Percentiles rank a stretch among this genome's conserved stretches.
Evolutionary conservation across 768 basidiomycete genomes (phyloP).

Genomic region (Boletus coccyginus): DNA sequence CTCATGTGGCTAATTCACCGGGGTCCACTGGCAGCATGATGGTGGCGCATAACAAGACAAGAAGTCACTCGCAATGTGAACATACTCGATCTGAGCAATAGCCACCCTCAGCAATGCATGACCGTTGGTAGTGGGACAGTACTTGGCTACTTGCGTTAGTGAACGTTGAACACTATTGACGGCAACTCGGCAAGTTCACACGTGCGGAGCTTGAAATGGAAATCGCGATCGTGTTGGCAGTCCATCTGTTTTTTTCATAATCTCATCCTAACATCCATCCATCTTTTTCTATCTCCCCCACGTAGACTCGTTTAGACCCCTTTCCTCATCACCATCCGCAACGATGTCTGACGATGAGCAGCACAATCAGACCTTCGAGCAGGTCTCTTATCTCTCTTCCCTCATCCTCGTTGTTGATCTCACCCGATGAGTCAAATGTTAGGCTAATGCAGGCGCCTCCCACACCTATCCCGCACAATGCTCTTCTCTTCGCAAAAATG

Average conservation of each 20-base stretch:
- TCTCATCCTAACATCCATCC: conserved; percentile 17
- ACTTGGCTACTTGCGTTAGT: too few species aligned
- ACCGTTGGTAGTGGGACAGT: neutral
- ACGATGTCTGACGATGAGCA: conserved; percentile 92
- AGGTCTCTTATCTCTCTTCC: conserved; percentile 39
- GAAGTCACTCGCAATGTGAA: neutral
- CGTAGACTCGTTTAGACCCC: conserved; percentile 24
- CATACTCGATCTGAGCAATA: neutral
- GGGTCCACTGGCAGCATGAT: neutral
- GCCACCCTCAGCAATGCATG: neutral
- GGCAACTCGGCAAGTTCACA: conserved; percentile 24
- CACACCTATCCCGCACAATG: conserved; percentile 88
- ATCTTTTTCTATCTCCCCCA: conserved; percentile 27
- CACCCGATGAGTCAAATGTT: conserved; percentile 16
- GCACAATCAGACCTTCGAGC: conserved; percentile 87
- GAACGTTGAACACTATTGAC: neutral
- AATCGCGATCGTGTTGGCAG: conserved; percentile 23
- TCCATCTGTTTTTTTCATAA: conserved; percentile 11
- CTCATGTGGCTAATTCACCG: neutral
- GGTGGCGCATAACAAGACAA: neutral
- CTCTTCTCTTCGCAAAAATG: conserved; percentile 91
- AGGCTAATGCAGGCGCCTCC: conserved; percentile 77
- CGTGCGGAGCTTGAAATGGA: conserved; percentile 42
- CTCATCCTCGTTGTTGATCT: conserved; percentile 12
- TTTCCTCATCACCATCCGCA: conserved; percentile 14